Percentiles rank a stretch among this genome's conserved stretches.
Conservation (phyloP, 306 rosid species). For the Pueraria montana region DNA sequence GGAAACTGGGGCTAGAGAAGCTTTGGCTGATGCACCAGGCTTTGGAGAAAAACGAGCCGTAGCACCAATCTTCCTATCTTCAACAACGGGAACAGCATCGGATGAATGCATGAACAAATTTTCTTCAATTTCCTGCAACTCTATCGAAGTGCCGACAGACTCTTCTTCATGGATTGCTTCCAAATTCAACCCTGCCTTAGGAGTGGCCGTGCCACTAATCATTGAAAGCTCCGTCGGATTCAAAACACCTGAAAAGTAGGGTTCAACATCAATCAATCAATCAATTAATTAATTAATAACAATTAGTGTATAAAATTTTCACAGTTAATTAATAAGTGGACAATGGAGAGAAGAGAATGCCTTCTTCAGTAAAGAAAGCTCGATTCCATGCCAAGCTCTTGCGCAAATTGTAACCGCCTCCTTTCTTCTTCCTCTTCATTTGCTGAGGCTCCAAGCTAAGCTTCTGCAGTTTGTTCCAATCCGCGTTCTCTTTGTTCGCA, state of each 20-base stretch:
- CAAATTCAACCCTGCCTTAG: slow-evolving; percentile 44
- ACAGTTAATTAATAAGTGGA: background rate
- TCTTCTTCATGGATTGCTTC: slow-evolving; percentile 71
- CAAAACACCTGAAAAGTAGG: slow-evolving; percentile 71
- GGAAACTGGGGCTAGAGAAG: slow-evolving; percentile 52
- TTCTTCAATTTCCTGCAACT: slow-evolving; percentile 58
- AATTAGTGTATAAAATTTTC: background rate
- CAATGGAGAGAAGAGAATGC: slow-evolving; percentile 26
- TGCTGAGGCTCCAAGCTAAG: slow-evolving; percentile 70
- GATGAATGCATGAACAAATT: slow-evolving; percentile 61
- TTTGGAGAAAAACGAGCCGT: slow-evolving; percentile 54
- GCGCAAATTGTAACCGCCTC: slow-evolving; percentile 83
- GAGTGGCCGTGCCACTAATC: slow-evolving; percentile 70
- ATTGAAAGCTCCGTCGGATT: slow-evolving; percentile 82
- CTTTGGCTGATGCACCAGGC: slow-evolving; percentile 49
- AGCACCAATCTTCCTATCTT: slow-evolving; percentile 45
- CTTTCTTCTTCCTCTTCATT: slow-evolving; percentile 87
- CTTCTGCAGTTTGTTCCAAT: slow-evolving; percentile 55
- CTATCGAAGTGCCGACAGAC: slow-evolving; percentile 45
- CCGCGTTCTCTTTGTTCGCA: slow-evolving; percentile 59
- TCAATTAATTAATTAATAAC: background rate
- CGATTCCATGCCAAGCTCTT: slow-evolving; percentile 96
- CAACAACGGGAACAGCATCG: slow-evolving; percentile 31
- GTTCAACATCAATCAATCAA: background rate
- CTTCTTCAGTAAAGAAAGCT: slow-evolving; percentile 93